phyloP scores from a whole-genome alignment of 805 yeast genomes.

The Cyberlindnera samutprakarnensis region DNA sequence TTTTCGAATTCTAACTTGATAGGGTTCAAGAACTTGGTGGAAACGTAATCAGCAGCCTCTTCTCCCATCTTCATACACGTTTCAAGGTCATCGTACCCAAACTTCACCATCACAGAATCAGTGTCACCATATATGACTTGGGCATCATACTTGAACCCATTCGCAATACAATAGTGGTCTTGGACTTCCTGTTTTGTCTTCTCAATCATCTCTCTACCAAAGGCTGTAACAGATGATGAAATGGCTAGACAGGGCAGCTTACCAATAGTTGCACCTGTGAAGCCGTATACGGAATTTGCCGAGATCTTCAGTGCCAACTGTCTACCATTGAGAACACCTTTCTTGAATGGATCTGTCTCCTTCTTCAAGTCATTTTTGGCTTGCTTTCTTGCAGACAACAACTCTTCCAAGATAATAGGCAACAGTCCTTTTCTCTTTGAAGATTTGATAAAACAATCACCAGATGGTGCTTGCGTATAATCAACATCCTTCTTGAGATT shows the following conservation, averaged over 20 bases:
- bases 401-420: slow-evolving; percentile 86
- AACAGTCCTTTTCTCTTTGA: slow-evolving; percentile 71
- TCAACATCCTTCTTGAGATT: slow-evolving; percentile 63
- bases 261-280: slow-evolving; percentile 98
- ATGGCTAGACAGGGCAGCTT: slow-evolving; percentile 94
- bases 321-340: slow-evolving; percentile 93
- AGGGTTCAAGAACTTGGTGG: slow-evolving; percentile 71
- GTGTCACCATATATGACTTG: slow-evolving; percentile 97
- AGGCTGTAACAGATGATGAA: slow-evolving; percentile 91
- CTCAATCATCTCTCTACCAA: slow-evolving; percentile 96
- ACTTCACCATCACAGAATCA: slow-evolving; percentile 98
- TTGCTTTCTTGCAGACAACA: slow-evolving; percentile 83
- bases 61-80: slow-evolving; percentile 89
- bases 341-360: slow-evolving; percentile 90
- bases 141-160: slow-evolving; percentile 81
- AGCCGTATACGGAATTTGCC: slow-evolving; percentile 97
- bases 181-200: slow-evolving; percentile 82
- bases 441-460: slow-evolving; percentile 79
- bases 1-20: slow-evolving; percentile 95
- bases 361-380: slow-evolving; percentile 87
- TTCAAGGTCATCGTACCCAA: slow-evolving; percentile 73
- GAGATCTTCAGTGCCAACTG: slow-evolving; percentile 94
- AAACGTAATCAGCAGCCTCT: slow-evolving; percentile 88
- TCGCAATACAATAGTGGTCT: slow-evolving; percentile 64
- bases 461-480: slow-evolving; percentile 83